Evolutionary conservation across 2,329 filamentous ascomycete species (phyloP), one percentile per base, ranked within the genome.

Genomic region (Hansfordia pulvinata): DNA sequence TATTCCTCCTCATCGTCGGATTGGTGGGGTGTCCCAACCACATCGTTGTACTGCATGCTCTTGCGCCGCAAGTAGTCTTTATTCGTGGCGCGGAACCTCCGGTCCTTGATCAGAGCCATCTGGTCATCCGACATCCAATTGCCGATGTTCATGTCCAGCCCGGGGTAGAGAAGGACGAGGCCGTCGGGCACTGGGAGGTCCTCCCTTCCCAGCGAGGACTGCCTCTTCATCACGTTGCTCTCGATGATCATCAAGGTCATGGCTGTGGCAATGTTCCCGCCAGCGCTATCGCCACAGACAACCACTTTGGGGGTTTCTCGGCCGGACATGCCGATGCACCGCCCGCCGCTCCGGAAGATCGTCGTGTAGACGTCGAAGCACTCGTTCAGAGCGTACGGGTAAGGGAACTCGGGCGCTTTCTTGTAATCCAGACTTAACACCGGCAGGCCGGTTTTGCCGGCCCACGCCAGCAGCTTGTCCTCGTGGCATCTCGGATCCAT

Each of bases 81-180:
- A 44, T 94, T 93, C 2, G 76, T 84, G 39, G 76, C 76, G 14
- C 84, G 69, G 46, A 76, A 75, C 31, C 74, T 69, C 8, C 84
- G 74, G 35, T 93, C 86, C 37, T 84, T 76, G 35, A 98, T 93
- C 33, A 98, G 58, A 0, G 83, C 74, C 83, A 96, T 93, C 48
- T 98, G 86, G 50, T 96, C 88, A 41, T 96, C 88, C 1, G 83
- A 86, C 86, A 98, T 96, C 90, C 90, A 98, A 50, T 86, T 94
- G 19, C 84, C 84, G 37, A 96, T 96, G 43, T 93, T 94, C 80
- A 96, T 85, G 43, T 96, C 90, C 32, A 98, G 58, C 0, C 78
- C 76, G 1, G 90, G 90, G 43, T 98, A 98, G 31, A 92, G 75
- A 25, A 93, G 63, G 1, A 96, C 64, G 6, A 96, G 53, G 0